Conservation (phyloP, 345 rosid genomes). For the Streptanthus diversifolius region DNA sequence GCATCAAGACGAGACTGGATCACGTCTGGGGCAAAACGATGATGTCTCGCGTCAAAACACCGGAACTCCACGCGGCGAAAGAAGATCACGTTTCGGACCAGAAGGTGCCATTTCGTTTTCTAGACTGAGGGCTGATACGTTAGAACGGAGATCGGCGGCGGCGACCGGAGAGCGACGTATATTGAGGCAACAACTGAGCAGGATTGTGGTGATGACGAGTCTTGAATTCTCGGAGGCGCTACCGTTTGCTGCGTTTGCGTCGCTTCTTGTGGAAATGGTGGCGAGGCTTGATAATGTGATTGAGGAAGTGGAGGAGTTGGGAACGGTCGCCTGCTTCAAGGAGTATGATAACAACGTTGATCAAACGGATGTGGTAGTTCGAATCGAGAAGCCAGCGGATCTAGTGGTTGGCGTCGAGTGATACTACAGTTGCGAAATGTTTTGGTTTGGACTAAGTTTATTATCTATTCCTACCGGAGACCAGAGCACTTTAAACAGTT, state of each 20-base stretch:
- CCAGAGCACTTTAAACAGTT: not conserved
- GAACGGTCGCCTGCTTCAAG: conserved; percentile 55
- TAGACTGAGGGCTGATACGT: conserved; percentile 50
- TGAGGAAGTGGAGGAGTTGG: conserved; percentile 68
- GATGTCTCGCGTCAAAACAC: not conserved
- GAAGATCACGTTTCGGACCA: not conserved
- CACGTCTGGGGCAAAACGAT: conserved; percentile 2
- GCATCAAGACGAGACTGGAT: not conserved
- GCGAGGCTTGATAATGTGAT: conserved; percentile 74
- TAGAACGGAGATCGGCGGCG: conserved; percentile 40
- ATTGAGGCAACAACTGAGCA: conserved; percentile 70
- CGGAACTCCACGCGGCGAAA: not conserved
- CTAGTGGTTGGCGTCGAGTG: conserved; percentile 30
- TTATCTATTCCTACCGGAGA: conserved; percentile 40
- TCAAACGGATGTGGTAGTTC: conserved; percentile 25
- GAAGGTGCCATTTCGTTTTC: conserved; percentile 37
- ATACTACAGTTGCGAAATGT: conserved; percentile 3
- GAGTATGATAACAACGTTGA: conserved; percentile 40
- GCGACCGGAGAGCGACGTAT: conserved; percentile 31
- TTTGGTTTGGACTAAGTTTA: conserved; percentile 46
- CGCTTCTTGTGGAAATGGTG: conserved; percentile 68
- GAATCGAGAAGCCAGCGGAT: conserved; percentile 30
- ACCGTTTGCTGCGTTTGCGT: conserved; percentile 85
- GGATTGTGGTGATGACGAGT: conserved; percentile 54
- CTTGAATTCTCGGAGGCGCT: conserved; percentile 85